phyloP scores from a whole-genome alignment of 2,329 filamentous ascomycete genomes.

The Alternaria brassicicola region DNA sequence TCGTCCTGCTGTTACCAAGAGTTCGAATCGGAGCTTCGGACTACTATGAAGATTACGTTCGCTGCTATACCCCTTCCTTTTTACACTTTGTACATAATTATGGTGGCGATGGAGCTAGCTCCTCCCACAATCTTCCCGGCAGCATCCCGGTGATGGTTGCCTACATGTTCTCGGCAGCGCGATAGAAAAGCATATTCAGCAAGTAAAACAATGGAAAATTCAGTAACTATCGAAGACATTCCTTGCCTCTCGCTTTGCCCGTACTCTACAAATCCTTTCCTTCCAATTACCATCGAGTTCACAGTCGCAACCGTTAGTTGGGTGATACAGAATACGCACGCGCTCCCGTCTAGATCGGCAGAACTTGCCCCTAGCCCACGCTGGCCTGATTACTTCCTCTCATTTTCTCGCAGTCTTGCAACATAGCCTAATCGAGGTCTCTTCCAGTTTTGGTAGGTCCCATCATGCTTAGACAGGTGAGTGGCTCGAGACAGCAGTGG shows the following conservation, averaged over 20 bases:
- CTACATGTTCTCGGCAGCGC: background rate
- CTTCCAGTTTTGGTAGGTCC: background rate
- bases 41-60: conserved; percentile 24
- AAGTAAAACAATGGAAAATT: conserved; percentile 9
- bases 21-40: conserved; percentile 2
- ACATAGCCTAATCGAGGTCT: background rate
- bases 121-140: background rate
- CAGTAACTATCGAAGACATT: background rate
- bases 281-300: background rate
- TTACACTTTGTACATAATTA: conserved; percentile 31
- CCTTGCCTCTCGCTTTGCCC: background rate
- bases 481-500: background rate
- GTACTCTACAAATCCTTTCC: background rate
- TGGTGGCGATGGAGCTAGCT: conserved; percentile 6
- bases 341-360: conserved; percentile 1
- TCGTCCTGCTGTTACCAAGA: background rate
- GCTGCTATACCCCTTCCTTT: conserved; percentile 23
- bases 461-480: background rate
- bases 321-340: conserved; percentile 3
- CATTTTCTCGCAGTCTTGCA: background rate
- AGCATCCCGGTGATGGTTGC: conserved; percentile 7
- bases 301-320: conserved; percentile 2
- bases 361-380: background rate
- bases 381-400: background rate
- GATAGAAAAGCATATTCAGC: background rate